Percentiles rank a stretch among this genome's conserved stretches.
phyloP scores from a whole-genome alignment of 305 asterid genomes.

The Solanum hybrid region DNA sequence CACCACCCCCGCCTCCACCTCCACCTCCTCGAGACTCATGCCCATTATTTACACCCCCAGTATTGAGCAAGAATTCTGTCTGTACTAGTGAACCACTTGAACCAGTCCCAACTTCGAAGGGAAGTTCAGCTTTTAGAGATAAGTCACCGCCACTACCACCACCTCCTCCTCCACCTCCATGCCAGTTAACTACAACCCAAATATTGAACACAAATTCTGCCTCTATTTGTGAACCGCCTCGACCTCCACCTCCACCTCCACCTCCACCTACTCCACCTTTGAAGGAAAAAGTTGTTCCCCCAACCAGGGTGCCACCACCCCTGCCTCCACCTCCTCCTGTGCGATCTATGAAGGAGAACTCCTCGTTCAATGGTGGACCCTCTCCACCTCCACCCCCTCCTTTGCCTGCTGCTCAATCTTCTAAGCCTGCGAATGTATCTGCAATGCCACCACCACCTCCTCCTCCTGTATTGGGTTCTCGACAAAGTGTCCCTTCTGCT shows the following conservation, averaged over 20 bases:
- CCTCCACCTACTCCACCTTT: slow-evolving; percentile 15
- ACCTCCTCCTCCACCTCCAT: slow-evolving; percentile 23
- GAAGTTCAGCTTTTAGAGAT: slow-evolving; percentile 17
- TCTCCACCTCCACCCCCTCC: slow-evolving; percentile 37
- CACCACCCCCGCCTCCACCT: not conserved
- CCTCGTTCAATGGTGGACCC: slow-evolving; percentile 22
- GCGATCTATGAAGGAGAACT: slow-evolving; percentile 18
- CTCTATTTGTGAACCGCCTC: slow-evolving; percentile 1
- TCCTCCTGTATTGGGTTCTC: slow-evolving; percentile 11
- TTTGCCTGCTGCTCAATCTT: slow-evolving; percentile 17
- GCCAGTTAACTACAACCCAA: slow-evolving; percentile 24
- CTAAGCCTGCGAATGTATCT: not conserved
- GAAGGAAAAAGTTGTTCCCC: slow-evolving; percentile 12
- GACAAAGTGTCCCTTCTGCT: slow-evolving; percentile 31
- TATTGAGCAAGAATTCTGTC: slow-evolving; percentile 1
- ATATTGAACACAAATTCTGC: slow-evolving; percentile 10
- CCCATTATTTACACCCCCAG: not conserved
- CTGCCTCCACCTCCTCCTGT: slow-evolving; percentile 36
- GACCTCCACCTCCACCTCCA: slow-evolving; percentile 25
- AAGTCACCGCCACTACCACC: slow-evolving; percentile 25
- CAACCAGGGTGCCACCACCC: slow-evolving; percentile 8
- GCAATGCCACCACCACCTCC: slow-evolving; percentile 24
- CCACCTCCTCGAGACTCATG: slow-evolving; percentile 1
- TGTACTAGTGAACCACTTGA: slow-evolving; percentile 12
- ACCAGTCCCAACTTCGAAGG: slow-evolving; percentile 11